These are phyloP conservation scores for Cercospora janseana DNA, from an alignment of 2,329 filamentous ascomycete species.

Conservation along the genomic window DNA sequence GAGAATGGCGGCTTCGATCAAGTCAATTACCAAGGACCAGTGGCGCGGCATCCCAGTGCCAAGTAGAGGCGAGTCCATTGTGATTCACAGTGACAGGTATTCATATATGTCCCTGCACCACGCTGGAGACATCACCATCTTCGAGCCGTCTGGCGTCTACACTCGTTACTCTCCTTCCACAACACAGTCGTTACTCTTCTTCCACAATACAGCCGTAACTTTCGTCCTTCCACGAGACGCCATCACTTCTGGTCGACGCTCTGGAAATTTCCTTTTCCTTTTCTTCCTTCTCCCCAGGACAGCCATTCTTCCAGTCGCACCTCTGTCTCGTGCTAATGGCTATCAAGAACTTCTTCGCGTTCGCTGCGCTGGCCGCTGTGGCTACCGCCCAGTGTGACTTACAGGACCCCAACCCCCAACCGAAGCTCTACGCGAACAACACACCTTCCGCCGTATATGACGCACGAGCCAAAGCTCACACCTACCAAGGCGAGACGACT, in stretches of 20 bases:
- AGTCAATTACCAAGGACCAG: neutral
- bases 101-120: neutral
- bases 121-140: too few species aligned
- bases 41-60: neutral
- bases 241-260: too few species aligned
- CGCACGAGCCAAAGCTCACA: constrained; percentile 60
- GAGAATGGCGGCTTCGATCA: neutral
- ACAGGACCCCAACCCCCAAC: neutral
- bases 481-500: constrained; percentile 59
- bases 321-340: neutral
- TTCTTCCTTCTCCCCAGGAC: neutral
- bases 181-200: too few species aligned
- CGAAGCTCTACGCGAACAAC: constrained; percentile 51
- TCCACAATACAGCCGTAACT: too few species aligned
- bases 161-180: too few species aligned
- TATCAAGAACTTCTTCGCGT: neutral
- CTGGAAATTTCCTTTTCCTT: too few species aligned
- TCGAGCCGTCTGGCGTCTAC: too few species aligned
- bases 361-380: neutral
- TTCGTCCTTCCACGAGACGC: too few species aligned
- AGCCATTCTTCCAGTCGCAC: neutral
- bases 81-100: neutral
- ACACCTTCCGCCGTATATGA: constrained; percentile 52
- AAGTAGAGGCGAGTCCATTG: neutral
- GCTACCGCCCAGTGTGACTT: neutral